Base-by-base conservation (phyloP, 257 asterid genomes). In the Parsonsia alboflavescens region DNA sequence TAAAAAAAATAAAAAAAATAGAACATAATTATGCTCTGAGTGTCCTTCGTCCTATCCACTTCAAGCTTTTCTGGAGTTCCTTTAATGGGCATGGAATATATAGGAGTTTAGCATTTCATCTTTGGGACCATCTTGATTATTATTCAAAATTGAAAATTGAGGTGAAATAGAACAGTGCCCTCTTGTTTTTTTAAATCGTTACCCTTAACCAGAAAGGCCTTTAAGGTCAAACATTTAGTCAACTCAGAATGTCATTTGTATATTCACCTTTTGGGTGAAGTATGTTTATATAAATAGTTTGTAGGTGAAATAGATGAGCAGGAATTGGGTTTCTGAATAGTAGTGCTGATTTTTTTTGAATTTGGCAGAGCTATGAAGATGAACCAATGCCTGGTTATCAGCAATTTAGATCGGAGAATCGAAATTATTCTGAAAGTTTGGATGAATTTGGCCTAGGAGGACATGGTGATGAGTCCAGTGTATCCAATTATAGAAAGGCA, bases 351-450 rank as follows among this genome's bases (percentile, higher is more conserved):
- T 54, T 78, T 6, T 66, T 26, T 82, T 33, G 39, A 33, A 33
- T 33, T 33, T 36, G 64, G 73, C 93, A 95, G 99, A 95, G 91
- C 74, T 92, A 89, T 73, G 97, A 85, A 13, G 96, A 92, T 8
- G 98, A 91, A 19, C 89, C 96, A 69, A 68, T 90, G 16, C 82
- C 92, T 21, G 91, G 92, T 24, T 91, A 86, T 73, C 87, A 84
- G 63, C 93, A 89, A 73, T 77, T 82, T 56, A 80, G 78, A 46
- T 26, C 79, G 56, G 92, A 89, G 44, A 85, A 72, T 72, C 85
- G 82, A 67, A 88, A 75, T 73, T 85, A 81, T 49, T 79, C 86
- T 2, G 96, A 84, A 67, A 75, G 79, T 71, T 89, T 96, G 93
- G 92, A 83, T 24, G 93, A 80, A 0, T 82, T 76, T 76, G 83